Evolutionary conservation across 441 rosid genomes (phyloP), one percentile per base, ranked within the genome.

Genomic region (Gossypium davidsonii): DNA sequence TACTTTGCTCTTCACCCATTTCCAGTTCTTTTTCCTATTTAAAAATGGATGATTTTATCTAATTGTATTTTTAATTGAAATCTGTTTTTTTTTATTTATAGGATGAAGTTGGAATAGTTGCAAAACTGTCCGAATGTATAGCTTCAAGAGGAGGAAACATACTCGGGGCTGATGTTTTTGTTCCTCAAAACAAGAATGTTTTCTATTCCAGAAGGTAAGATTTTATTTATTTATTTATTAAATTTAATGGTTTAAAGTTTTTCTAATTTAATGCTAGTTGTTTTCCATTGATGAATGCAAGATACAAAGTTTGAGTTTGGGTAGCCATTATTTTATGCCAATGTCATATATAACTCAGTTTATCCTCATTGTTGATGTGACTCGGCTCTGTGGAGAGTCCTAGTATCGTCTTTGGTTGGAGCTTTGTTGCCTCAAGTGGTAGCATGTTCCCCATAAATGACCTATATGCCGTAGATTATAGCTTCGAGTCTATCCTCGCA

Each of bases 61-160:
- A 12, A 23, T 58, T 56, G 2, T 20, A 34, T 25, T 21, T 21
- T n/a, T 20, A 56, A 39, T 58, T 34, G 14, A 28, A 20, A 63
- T 20, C 4, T 56, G 8, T 4, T 64, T 73, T 21, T 17, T 12
- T 57, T 28, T 70, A 34, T 57, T 28, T 70, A 34, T 74, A 95
- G 98, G 97, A 95, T 84, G 84, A 31, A 21, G 92, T 92, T 68
- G 98, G 98, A 55, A 95, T 95, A 72, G 94, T 95, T 15, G 98
- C 99, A 0, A 94, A 87, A 78, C 79, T 95, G 25, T 95, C 94
- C 3, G 98, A 95, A 20, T 90, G 98, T 62, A 95, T 95, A 80
- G 96, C 99, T 78, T 86, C 94, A 21, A 88, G 87, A 34, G 93
- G 99, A 2, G 98, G 97, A 44, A 95, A 92, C 85, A 95, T 95